These are phyloP conservation scores for Rhododendron mucronatum DNA, from an alignment of 148 eudicot species.

Conservation along the genomic window DNA sequence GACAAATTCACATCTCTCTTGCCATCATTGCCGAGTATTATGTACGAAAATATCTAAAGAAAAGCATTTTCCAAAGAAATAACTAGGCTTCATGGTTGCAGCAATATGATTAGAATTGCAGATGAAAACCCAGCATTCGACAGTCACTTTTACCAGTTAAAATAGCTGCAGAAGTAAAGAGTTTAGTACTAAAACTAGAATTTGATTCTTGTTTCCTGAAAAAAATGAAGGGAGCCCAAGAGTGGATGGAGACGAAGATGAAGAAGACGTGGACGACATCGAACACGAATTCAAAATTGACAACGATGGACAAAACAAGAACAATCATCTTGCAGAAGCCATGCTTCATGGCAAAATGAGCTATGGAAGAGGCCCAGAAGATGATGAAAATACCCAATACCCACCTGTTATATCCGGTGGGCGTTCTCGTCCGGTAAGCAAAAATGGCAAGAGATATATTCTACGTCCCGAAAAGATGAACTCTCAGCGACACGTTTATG, in stretches of 20 bases:
- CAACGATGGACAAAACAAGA: constrained; percentile 48
- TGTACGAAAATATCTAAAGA: background rate
- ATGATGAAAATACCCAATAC: constrained; percentile 63
- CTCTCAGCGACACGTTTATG: background rate
- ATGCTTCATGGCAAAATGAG: constrained; percentile 98
- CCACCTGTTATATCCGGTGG: constrained; percentile 74
- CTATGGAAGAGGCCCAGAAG: constrained; percentile 89
- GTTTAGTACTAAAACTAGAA: background rate
- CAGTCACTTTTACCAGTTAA: background rate
- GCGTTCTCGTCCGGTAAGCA: constrained; percentile 65
- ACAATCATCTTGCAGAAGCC: constrained; percentile 77
- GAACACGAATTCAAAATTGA: constrained; percentile 89
- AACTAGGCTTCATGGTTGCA: background rate
- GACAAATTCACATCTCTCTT: background rate
- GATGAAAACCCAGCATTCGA: background rate
- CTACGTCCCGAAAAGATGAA: background rate
- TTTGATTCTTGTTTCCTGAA: background rate
- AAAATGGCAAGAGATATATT: background rate
- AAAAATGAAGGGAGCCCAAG: constrained; percentile 75
- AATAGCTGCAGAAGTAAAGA: background rate
- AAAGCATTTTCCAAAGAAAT: background rate
- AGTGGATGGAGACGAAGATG: constrained; percentile 98
- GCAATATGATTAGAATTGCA: background rate
- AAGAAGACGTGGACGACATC: constrained; percentile 91
- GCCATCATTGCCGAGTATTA: background rate